Evolutionary conservation across 2,329 filamentous ascomycete genomes (phyloP).

Genomic region (Diaporthe vexans): DNA sequence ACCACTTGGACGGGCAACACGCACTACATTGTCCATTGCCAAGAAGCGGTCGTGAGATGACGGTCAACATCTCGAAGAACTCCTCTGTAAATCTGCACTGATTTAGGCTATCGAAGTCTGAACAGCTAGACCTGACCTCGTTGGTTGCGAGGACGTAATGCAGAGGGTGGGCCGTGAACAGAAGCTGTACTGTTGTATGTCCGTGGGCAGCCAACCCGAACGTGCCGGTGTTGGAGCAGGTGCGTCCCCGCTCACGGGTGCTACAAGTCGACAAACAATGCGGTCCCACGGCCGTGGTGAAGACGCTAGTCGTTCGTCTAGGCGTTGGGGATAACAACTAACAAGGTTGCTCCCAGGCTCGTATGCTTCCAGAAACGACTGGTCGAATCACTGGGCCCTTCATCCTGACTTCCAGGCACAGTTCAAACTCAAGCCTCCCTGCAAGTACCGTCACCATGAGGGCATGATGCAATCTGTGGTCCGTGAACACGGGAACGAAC

Average conservation of each 20-base stretch:
- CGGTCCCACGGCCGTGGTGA: slow-evolving; percentile 15
- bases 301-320: slow-evolving; percentile 29
- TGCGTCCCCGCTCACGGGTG: background rate
- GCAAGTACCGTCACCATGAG: slow-evolving; percentile 37
- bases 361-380: slow-evolving; percentile 37
- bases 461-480: slow-evolving; percentile 25
- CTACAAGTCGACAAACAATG: slow-evolving; percentile 18
- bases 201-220: slow-evolving; percentile 10
- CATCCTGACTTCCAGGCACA: slow-evolving; percentile 29
- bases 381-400: slow-evolving; percentile 33
- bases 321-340: slow-evolving; percentile 6
- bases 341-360: slow-evolving; percentile 36
- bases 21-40: slow-evolving; percentile 7
- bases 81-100: background rate
- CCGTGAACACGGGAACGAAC: slow-evolving; percentile 15
- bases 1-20: slow-evolving; percentile 13
- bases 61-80: background rate
- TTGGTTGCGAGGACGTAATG: background rate
- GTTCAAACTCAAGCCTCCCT: slow-evolving; percentile 36
- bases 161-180: background rate
- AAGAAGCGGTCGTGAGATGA: slow-evolving; percentile 6
- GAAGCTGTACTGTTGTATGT: background rate
- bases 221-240: slow-evolving; percentile 26
- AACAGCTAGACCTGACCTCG: background rate
- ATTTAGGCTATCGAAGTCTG: background rate